Conservation (phyloP, 495 filamentous ascomycete species). For the Penicillium cinerascens region DNA sequence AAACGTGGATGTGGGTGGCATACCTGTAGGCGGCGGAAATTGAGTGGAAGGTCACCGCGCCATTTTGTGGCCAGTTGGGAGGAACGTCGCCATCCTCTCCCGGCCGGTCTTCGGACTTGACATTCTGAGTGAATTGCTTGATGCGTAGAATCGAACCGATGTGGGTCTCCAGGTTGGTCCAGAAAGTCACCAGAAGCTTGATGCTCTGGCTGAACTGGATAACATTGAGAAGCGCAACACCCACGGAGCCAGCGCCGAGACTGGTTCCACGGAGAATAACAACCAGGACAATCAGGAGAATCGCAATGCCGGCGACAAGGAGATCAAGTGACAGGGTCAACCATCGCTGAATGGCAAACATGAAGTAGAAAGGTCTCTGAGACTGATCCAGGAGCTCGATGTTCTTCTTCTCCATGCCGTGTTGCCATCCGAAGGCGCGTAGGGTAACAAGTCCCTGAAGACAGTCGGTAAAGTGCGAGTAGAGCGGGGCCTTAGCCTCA, state of each 20-base stretch:
- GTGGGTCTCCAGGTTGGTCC: constrained; percentile 56
- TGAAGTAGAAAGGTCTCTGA: constrained; percentile 57
- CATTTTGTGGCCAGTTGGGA: constrained; percentile 47
- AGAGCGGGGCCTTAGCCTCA: constrained; percentile 58
- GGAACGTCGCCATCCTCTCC: constrained; percentile 38
- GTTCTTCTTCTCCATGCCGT: constrained; percentile 44
- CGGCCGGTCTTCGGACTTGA: constrained; percentile 45
- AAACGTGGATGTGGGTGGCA: background rate
- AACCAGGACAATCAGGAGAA: constrained; percentile 46
- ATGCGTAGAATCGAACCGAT: constrained; percentile 59
- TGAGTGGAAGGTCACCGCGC: constrained; percentile 48
- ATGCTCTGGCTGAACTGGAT: constrained; percentile 53
- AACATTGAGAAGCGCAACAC: constrained; percentile 57
- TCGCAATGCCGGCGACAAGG: constrained; percentile 45
- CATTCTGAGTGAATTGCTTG: constrained; percentile 49
- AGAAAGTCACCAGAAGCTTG: constrained; percentile 50
- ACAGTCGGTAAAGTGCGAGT: constrained; percentile 56
- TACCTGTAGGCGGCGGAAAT: constrained; percentile 43
- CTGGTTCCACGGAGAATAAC: constrained; percentile 38
- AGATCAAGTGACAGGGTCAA: constrained; percentile 49
- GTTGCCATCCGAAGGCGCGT: constrained; percentile 56
- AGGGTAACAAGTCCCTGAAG: constrained; percentile 48
- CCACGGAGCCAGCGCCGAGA: constrained; percentile 48
- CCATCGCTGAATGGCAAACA: constrained; percentile 54
- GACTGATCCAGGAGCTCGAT: constrained; percentile 52